These are phyloP conservation scores for Circinella minor DNA, from an alignment of 371 early-diverging fungal genomes.

Conservation along the genomic window DNA sequence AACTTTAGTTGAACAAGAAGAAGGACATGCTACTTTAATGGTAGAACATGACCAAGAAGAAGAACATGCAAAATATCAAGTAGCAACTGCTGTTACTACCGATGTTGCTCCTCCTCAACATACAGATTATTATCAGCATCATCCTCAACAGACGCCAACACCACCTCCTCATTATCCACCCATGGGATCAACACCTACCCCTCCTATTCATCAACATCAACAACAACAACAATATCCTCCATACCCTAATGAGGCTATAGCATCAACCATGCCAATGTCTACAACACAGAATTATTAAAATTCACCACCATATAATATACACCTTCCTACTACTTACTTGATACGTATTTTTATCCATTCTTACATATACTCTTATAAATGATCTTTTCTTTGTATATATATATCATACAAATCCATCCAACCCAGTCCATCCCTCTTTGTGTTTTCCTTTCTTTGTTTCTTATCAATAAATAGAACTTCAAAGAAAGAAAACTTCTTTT, in stretches of 20 bases:
- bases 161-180: constrained; percentile 5
- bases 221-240: background rate
- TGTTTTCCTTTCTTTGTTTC: background rate
- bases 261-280: background rate
- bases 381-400: too few relatives aligned
- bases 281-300: background rate
- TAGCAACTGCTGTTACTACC: background rate
- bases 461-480: too few relatives aligned
- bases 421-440: too few relatives aligned
- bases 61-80: constrained; percentile 2
- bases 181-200: background rate
- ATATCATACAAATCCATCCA: too few relatives aligned
- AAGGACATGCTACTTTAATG: background rate
- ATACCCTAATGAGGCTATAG: background rate
- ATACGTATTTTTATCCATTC: background rate
- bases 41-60: background rate
- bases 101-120: background rate
- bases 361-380: too few relatives aligned
- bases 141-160: constrained; percentile 7
- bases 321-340: background rate
- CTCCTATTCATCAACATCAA: background rate
- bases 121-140: background rate
- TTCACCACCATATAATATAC: background rate
- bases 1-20: constrained; percentile 1
- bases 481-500: too few relatives aligned